These are phyloP conservation scores for Colletotrichum sp. DNA, from an alignment of 2,329 filamentous ascomycete genomes.

Conservation along the genomic window DNA sequence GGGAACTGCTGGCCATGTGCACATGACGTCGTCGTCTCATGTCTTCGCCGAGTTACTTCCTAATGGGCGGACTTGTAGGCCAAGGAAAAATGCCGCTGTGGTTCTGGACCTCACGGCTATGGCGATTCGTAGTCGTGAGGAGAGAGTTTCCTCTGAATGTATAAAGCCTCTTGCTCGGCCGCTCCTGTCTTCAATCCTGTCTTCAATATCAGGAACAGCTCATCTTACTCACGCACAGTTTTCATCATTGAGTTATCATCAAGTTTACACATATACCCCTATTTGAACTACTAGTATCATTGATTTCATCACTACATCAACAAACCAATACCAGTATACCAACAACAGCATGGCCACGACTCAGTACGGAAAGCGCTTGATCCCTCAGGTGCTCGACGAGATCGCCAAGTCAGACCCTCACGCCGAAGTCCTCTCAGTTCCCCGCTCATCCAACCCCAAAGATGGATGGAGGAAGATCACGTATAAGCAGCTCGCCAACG, in stretches of 20 bases:
- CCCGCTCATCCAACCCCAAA: conserved; percentile 36
- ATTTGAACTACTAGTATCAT: neutral
- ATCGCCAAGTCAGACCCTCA: conserved; percentile 36
- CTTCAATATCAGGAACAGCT: neutral
- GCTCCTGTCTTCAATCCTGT: neutral
- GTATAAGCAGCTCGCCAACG: conserved; percentile 41
- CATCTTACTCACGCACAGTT: neutral
- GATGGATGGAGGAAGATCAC: conserved; percentile 46
- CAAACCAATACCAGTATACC: neutral
- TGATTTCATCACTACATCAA: neutral
- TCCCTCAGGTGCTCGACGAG: conserved; percentile 44
- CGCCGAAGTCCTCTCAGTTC: conserved; percentile 38
- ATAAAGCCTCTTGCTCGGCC: neutral
- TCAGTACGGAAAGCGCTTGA: conserved; percentile 29
- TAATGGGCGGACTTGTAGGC: neutral
- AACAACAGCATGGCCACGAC: conserved; percentile 10
- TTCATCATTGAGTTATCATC: neutral
- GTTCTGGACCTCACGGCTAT: neutral
- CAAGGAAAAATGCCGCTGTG: neutral
- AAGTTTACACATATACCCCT: neutral
- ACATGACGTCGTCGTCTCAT: conserved; percentile 15
- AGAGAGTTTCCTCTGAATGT: neutral
- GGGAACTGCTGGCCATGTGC: neutral
- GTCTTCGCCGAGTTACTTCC: conserved; percentile 1
- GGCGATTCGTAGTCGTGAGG: neutral